Evolutionary conservation across 2,329 filamentous ascomycete species (phyloP).

Genomic region (Penicillium sp.): DNA sequence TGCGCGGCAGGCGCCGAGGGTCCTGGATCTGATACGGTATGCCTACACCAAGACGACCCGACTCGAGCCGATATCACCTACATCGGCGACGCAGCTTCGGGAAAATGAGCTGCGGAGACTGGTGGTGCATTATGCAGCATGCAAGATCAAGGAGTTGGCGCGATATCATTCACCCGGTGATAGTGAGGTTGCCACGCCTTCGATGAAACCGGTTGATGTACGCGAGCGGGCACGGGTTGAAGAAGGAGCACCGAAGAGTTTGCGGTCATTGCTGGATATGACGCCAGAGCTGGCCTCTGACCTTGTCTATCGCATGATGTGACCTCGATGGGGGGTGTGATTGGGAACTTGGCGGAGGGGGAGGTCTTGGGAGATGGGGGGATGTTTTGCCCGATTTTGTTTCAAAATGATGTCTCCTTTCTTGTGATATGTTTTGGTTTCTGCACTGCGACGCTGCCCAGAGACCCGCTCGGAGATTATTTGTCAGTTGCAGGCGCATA

Average conservation of each 20-base stretch:
- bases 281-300: constrained; percentile 47
- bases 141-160: constrained; percentile 44
- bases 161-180: constrained; percentile 37
- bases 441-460: constrained; percentile 12
- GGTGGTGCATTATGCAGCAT: constrained; percentile 46
- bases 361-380: neutral
- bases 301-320: constrained; percentile 48
- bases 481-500: constrained; percentile 16
- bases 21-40: constrained; percentile 45
- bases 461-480: constrained; percentile 10
- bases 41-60: constrained; percentile 45
- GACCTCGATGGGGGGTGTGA: constrained; percentile 25
- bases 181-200: constrained; percentile 27
- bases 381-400: neutral
- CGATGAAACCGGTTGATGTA: constrained; percentile 24
- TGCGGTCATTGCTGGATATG: constrained; percentile 42
- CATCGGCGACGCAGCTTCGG: constrained; percentile 39
- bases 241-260: constrained; percentile 31
- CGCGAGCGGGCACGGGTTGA: constrained; percentile 13
- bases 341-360: constrained; percentile 2
- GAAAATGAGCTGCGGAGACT: constrained; percentile 47
- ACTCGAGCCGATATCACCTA: constrained; percentile 43
- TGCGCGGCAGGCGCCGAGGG: constrained; percentile 36
- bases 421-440: constrained; percentile 16
- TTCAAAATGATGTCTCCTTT: neutral